Evolutionary conservation across 352 stramenopile species (phyloP), one percentile per base, ranked within the genome.

Genomic region (Globisporangium acanthophoron): DNA sequence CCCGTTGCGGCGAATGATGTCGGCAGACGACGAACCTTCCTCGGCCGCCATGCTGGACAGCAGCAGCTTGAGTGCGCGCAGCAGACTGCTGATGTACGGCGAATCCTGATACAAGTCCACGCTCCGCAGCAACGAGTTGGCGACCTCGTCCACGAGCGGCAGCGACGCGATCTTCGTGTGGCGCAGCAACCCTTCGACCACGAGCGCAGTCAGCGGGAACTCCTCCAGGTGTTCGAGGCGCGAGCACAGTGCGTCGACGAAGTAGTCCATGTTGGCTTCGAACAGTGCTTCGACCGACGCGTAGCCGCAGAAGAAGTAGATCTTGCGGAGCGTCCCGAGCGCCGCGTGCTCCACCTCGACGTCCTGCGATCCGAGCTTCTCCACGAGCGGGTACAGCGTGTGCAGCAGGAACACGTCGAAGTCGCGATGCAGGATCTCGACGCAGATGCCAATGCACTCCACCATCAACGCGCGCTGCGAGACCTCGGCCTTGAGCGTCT

Each of bases 251-350:
- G 84, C 70, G 64, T 95, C 86, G 20, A 94, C 79, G 57, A 95
- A 91, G 59, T 95, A 95, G 64, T 95, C 86, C 81, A 93, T 93
- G 52, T 93, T 95, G 53, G 64, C 63, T 51, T 88, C 73, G 24
- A 93, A 87, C 44, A 93, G 70, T 20, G 64, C 67, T 46, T 89
- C 78, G 41, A 91, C 59, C 7, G 74, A 83, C 8, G 58, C 58
- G 31, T 88, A 82, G 16, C 69, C 76, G 20, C 76, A 82, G 33
- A 78, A 73, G 47, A 74, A 87, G 39, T 79, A 81, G 20, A 95
- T 62, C 37, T 83, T 90, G 21, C 78, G 62, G 15, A 95, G 65
- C n/a, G 82, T 72, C 44, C 71, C 71, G n/a, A 92, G 69, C 18
- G 84, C 80, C 13, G 80, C 74, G 20, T 76, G 84, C 52, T 93